Base-by-base conservation (phyloP, 2,329 filamentous ascomycete species). In the Colletotrichum sp. region DNA sequence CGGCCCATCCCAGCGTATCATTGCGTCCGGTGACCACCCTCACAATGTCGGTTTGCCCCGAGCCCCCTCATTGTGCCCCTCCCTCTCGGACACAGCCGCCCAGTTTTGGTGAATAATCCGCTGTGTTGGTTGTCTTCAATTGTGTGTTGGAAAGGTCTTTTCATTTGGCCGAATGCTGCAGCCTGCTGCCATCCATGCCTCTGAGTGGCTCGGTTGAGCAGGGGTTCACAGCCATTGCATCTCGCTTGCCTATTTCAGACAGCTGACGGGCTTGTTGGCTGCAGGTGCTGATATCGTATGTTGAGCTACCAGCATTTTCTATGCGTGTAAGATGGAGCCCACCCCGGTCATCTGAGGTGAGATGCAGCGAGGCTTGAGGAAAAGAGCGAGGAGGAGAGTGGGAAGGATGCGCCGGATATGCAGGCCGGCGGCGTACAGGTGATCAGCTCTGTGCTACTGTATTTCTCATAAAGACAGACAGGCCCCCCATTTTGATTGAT, bases 311-410 rank as follows among this genome's bases (percentile, higher is more conserved):
- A 16, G 56, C 30, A 28, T 43, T n/a, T 70, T 18, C n/a, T 55
- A 70, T 73, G 71, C 56, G 66, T 34, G 71, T 73, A 48, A 73
- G 71, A 73, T 68, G 26, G 32, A 30, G 71, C 66, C 18, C 16
- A 36, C 58, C 24, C 48, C 15, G 6, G n/a, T 26, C 18, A 48
- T 38, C 66, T 65, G 26, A 52, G 56, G 67, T 65, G 34, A 52
- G 66, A 73, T 18, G 16, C 48, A 26, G 58, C 21, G 26, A 34
- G 28, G 43, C 30, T 70, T 70, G 48, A 60, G 15, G 56, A 21
- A 38, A 38, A 67, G 62, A 66, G 15, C 43, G 30, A 43, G 21
- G 24, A 21, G 30, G 12, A 61, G 15, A 66, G 65, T 24, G 48
- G 34, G 43, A 67, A n/a, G 28, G 32, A 56, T 30, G 16, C 48